Evolutionary conservation across 257 asterid genomes (phyloP).

Genomic region (Penstemon davidsonii): DNA sequence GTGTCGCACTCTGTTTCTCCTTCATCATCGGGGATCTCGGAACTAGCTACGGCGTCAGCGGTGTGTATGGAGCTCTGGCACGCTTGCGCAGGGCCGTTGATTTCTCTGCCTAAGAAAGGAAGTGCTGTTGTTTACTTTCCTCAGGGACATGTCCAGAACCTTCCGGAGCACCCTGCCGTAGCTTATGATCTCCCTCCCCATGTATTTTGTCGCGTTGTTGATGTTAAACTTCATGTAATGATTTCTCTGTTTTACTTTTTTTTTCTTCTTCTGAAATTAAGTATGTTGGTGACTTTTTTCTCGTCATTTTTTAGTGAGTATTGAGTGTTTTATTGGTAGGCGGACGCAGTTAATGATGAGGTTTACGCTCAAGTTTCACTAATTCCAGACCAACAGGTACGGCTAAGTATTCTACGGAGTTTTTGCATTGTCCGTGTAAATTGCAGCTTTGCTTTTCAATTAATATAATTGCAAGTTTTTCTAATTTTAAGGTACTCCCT

Average conservation of each 20-base stretch:
- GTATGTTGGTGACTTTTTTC: background rate
- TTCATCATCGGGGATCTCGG: constrained; percentile 36
- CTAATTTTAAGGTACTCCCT: background rate
- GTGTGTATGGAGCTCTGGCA: constrained; percentile 98
- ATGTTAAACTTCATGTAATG: constrained; percentile 84
- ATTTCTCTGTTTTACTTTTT: background rate
- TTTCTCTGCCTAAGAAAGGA: constrained; percentile 88
- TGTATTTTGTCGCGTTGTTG: constrained; percentile 87
- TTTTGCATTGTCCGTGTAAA: constrained; percentile 14
- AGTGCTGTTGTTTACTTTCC: constrained; percentile 81
- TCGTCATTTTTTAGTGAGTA: constrained; percentile 13
- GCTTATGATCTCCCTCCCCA: constrained; percentile 73
- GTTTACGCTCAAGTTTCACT: constrained; percentile 88
- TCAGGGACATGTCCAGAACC: constrained; percentile 86
- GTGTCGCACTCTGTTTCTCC: constrained; percentile 23
- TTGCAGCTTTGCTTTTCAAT: constrained; percentile 5
- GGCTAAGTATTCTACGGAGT: constrained; percentile 19
- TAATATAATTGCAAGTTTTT: constrained; percentile 8
- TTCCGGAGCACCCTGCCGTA: constrained; percentile 54
- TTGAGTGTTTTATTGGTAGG: constrained; percentile 43
- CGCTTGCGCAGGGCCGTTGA: constrained; percentile 98
- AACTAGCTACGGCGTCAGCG: constrained; percentile 36
- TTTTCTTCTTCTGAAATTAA: background rate
- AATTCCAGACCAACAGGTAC: constrained; percentile 76
- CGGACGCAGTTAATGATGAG: constrained; percentile 82